These are phyloP conservation scores for Alternaria alternata DNA, from an alignment of 2,329 filamentous ascomycete species.

Conservation along the genomic window DNA sequence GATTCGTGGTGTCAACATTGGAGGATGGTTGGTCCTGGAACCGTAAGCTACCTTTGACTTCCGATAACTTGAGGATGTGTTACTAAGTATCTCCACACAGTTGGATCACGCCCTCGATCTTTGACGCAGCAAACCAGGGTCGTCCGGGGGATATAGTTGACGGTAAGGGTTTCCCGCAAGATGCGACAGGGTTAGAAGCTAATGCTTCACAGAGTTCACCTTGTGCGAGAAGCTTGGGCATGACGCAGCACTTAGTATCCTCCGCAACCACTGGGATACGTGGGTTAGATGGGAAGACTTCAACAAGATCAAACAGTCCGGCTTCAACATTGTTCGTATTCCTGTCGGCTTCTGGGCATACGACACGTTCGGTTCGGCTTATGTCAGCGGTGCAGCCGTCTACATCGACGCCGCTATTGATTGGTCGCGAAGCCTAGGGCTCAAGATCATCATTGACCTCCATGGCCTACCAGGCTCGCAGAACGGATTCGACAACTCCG, in stretches of 20 bases:
- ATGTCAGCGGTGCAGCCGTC: constrained; percentile 59
- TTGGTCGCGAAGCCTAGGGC: constrained; percentile 61
- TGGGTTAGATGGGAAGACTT: constrained; percentile 63
- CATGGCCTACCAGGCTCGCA: constrained; percentile 66
- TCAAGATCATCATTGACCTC: constrained; percentile 67
- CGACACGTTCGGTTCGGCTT: constrained; percentile 59
- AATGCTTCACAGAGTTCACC: constrained; percentile 55
- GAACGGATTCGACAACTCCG: constrained; percentile 70
- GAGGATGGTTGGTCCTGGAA: constrained; percentile 60
- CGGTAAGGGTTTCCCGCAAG: background rate
- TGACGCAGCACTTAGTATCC: constrained; percentile 53
- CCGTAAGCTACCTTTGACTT: constrained; percentile 38
- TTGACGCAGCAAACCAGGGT: constrained; percentile 46
- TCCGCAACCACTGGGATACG: constrained; percentile 61
- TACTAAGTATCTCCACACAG: constrained; percentile 23
- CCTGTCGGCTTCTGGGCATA: constrained; percentile 69
- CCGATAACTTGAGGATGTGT: background rate
- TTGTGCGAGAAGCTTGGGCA: constrained; percentile 59
- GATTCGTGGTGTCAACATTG: constrained; percentile 61
- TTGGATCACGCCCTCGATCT: constrained; percentile 68
- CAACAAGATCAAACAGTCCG: constrained; percentile 63
- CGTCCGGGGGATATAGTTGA: constrained; percentile 54
- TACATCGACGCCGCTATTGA: constrained; percentile 66
- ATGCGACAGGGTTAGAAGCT: background rate
- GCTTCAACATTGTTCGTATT: constrained; percentile 67